Conservation (phyloP, 768 basidiomycete genomes). For the Arthromyces matolae region DNA sequence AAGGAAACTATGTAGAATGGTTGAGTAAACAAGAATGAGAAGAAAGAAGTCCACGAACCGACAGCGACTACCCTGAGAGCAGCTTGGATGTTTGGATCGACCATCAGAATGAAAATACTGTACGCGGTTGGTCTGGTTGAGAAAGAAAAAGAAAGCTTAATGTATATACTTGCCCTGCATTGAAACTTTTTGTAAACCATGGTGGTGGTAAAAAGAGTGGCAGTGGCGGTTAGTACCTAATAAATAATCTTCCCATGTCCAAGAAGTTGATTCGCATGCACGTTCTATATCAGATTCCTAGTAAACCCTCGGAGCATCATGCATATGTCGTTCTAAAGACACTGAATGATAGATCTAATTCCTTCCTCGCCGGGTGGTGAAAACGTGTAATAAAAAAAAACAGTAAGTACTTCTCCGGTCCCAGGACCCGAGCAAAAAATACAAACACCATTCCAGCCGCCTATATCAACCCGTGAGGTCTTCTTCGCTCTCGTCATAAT, state of each 20-base stretch:
- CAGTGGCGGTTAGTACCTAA: not conserved
- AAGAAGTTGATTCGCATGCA: no score
- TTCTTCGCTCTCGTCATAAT: not conserved
- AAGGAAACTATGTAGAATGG: conserved; percentile 36
- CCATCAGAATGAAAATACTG: conserved; percentile 50
- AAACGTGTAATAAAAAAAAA: no score
- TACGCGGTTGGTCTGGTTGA: not conserved
- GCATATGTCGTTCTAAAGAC: no score
- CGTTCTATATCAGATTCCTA: no score
- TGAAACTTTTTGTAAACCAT: conserved; percentile 39
- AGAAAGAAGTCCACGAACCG: conserved; percentile 33
- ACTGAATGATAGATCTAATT: no score
- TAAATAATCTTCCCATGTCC: not conserved
- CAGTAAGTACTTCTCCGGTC: no score
- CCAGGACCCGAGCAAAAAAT: conserved; percentile 16
- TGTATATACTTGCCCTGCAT: conserved; percentile 40
- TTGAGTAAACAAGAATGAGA: not conserved
- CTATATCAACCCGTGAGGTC: no score
- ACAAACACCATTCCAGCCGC: not conserved
- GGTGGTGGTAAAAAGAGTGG: not conserved
- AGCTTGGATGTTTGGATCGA: conserved; percentile 37
- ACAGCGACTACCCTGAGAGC: conserved; percentile 45
- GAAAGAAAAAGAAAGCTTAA: not conserved
- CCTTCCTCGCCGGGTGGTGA: no score
- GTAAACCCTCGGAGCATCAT: no score